Conservation (phyloP, 306 rosid species). For the Medicago arabica region DNA sequence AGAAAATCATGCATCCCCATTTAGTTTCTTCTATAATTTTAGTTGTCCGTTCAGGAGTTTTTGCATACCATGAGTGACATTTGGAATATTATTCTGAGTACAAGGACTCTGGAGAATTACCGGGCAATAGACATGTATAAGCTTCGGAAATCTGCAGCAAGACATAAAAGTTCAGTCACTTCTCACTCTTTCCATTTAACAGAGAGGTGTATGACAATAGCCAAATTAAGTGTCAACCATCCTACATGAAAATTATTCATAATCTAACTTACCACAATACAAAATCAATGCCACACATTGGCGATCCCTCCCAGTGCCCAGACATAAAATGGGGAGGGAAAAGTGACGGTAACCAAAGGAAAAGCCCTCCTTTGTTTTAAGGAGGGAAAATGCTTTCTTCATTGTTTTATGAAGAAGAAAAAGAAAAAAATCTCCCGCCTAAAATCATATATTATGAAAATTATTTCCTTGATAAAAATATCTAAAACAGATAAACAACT, state of each 20-base stretch:
- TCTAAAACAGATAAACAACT: slow-evolving; percentile 11
- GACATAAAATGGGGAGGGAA: background rate
- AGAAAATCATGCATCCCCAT: slow-evolving; percentile 50
- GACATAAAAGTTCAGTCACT: slow-evolving; percentile 40
- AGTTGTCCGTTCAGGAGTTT: slow-evolving; percentile 28
- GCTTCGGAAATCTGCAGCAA: slow-evolving; percentile 81
- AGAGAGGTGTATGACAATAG: background rate
- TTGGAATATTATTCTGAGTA: slow-evolving; percentile 7
- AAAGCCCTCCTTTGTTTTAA: background rate
- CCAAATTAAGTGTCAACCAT: slow-evolving; percentile 1
- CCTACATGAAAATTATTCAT: background rate
- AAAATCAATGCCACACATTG: background rate
- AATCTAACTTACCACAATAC: slow-evolving; percentile 13
- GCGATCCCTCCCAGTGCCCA: background rate
- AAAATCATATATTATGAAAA: slow-evolving; percentile 5
- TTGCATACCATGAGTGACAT: slow-evolving; percentile 27
- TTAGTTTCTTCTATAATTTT: slow-evolving; percentile 17
- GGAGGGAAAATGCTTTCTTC: background rate
- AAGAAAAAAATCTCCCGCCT: background rate
- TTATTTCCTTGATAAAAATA: background rate
- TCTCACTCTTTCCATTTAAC: slow-evolving; percentile 21
- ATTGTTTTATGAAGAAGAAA: background rate
- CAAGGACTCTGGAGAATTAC: slow-evolving; percentile 51
- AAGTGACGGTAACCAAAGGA: too few species aligned
- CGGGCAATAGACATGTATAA: slow-evolving; percentile 61